These are phyloP conservation scores for Cercospora sp. DNA, from an alignment of 2,329 filamentous ascomycete species.

Conservation along the genomic window DNA sequence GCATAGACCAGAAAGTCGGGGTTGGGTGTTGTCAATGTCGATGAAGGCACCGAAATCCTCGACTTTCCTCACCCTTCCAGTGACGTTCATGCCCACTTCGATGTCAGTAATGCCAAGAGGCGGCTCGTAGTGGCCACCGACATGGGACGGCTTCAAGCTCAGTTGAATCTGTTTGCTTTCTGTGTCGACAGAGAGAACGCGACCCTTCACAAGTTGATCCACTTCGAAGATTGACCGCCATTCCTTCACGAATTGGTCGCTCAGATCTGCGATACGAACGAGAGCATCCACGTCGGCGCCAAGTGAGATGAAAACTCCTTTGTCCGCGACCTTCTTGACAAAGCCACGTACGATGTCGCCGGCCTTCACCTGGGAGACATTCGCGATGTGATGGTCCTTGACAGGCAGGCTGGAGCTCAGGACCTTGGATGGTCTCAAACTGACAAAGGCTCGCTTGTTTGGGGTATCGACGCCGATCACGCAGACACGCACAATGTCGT, in stretches of 20 bases:
- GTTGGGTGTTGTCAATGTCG: constrained; percentile 74
- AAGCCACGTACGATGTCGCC: constrained; percentile 88
- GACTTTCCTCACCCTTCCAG: constrained; percentile 88
- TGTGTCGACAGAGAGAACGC: constrained; percentile 71
- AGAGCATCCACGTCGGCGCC: constrained; percentile 79
- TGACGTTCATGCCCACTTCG: constrained; percentile 76
- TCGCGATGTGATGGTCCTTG: constrained; percentile 75
- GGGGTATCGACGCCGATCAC: constrained; percentile 75
- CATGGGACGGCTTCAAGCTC: constrained; percentile 79
- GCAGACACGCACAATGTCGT: constrained; percentile 85
- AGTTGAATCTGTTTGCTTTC: constrained; percentile 73
- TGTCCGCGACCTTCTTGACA: constrained; percentile 84
- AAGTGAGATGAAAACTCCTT: constrained; percentile 82
- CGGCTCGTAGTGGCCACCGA: constrained; percentile 76
- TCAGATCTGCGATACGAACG: constrained; percentile 83
- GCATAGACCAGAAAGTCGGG: constrained; percentile 88
- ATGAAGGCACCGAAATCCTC: constrained; percentile 96
- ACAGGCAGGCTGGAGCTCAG: constrained; percentile 81
- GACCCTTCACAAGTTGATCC: constrained; percentile 87
- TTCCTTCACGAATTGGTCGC: constrained; percentile 87
- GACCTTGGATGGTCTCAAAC: constrained; percentile 81
- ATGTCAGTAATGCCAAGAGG: constrained; percentile 75
- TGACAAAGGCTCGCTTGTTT: constrained; percentile 83
- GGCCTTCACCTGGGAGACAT: constrained; percentile 67
- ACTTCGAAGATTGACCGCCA: constrained; percentile 89